Conservation (phyloP, 306 rosid species). For the Glycine soja region DNA sequence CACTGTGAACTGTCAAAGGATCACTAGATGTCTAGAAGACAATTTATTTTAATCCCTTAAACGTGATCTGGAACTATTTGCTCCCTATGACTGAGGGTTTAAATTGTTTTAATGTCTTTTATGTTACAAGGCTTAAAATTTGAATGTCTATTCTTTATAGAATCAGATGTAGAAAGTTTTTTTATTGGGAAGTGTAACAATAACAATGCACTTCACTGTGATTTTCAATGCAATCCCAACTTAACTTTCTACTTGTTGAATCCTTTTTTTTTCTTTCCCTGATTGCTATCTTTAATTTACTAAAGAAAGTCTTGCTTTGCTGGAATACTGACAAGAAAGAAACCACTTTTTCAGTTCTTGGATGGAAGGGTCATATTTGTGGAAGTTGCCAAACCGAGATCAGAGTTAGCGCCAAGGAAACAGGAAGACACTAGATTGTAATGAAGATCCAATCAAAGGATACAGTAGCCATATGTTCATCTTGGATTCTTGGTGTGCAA, state of each 20-base stretch:
- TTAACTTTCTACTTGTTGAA: not conserved
- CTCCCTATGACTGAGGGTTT: not conserved
- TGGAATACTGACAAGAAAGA: constrained; percentile 40
- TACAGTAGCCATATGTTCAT: not conserved
- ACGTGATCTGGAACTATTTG: constrained; percentile 1
- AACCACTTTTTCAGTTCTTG: constrained; percentile 65
- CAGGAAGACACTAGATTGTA: constrained; percentile 51
- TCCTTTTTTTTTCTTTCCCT: not conserved
- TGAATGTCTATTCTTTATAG: not conserved
- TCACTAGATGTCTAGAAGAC: not conserved
- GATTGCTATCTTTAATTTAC: not conserved
- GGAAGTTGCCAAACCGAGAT: constrained; percentile 84
- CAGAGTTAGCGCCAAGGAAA: constrained; percentile 58
- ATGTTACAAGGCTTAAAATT: not conserved
- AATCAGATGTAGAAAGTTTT: too few relatives aligned
- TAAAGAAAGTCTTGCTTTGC: constrained; percentile 6
- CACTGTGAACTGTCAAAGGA: constrained; percentile 1
- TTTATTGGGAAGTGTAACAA: too few relatives aligned
- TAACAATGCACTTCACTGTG: too few relatives aligned
- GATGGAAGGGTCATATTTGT: constrained; percentile 97
- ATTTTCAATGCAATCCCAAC: too few relatives aligned
- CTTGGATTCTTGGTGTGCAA: not conserved
- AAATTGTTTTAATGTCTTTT: not conserved
- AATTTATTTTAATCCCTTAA: not conserved
- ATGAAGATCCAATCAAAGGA: constrained; percentile 30